Evolutionary conservation across 106 monocot genomes (phyloP).

Genomic region (Dactylorhiza incarnata): DNA sequence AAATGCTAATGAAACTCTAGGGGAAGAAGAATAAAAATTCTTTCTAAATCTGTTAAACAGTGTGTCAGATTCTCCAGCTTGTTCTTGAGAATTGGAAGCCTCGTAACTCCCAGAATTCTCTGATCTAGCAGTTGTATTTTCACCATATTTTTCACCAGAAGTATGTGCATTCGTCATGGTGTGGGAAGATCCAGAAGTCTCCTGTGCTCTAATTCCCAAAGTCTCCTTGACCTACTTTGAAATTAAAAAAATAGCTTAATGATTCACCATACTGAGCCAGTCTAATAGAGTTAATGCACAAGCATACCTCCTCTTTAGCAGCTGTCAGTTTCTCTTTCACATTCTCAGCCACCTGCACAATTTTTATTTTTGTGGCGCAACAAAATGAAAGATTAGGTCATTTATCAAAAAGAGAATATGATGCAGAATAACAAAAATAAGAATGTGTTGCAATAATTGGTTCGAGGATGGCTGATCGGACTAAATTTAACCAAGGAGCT

Average conservation of each 20-base stretch:
- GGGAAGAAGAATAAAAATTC: constrained; percentile 45
- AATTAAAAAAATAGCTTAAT: constrained; percentile 1
- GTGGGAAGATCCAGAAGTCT: constrained; percentile 21
- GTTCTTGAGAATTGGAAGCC: constrained; percentile 19
- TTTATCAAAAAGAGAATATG: background rate
- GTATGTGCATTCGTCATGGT: constrained; percentile 14
- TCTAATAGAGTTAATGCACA: background rate
- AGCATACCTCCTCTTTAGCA: constrained; percentile 65
- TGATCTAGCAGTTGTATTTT: constrained; percentile 13
- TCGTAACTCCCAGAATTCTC: constrained; percentile 24
- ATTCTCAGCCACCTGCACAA: constrained; percentile 49
- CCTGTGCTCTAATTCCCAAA: constrained; percentile 58
- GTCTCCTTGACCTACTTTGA: constrained; percentile 59
- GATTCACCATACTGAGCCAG: background rate
- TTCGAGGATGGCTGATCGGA: background rate
- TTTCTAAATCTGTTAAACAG: constrained; percentile 54
- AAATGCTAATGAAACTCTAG: constrained; percentile 55
- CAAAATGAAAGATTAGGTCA: background rate
- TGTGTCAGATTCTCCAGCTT: constrained; percentile 33
- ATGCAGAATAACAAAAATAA: background rate
- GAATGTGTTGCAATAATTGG: background rate
- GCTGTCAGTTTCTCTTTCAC: constrained; percentile 55
- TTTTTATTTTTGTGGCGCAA: background rate
- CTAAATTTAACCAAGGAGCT: background rate
- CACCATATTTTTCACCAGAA: constrained; percentile 14